phyloP scores from a whole-genome alignment of 208 protist species.

The Trypanosomatidae sp. region DNA sequence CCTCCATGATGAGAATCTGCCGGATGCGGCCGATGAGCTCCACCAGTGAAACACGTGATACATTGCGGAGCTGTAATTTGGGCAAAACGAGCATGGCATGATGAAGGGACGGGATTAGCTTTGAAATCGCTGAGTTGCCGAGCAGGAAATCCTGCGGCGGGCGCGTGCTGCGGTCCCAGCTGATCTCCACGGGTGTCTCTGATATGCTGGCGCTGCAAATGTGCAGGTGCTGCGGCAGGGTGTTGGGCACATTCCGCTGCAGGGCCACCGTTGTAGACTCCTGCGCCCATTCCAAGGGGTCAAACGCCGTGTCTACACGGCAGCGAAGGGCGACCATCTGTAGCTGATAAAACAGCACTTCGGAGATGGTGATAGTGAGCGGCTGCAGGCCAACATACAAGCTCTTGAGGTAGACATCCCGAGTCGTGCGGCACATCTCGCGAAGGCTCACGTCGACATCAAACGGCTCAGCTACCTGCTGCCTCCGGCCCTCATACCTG shows the following conservation, averaged over 20 bases:
- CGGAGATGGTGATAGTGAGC: constrained; percentile 47
- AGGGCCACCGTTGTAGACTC: neutral
- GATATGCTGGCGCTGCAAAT: constrained; percentile 35
- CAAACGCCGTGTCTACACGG: constrained; percentile 8
- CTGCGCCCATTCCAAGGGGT: constrained; percentile 6
- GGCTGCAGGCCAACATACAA: constrained; percentile 43
- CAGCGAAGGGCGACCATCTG: constrained; percentile 30
- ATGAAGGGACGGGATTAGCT: constrained; percentile 58
- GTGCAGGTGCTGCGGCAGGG: constrained; percentile 19
- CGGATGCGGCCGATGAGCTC: constrained; percentile 31
- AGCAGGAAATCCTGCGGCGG: constrained; percentile 59
- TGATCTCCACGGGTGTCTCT: constrained; percentile 39
- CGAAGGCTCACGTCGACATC: constrained; percentile 48
- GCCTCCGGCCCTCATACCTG: constrained; percentile 34
- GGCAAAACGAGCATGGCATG: constrained; percentile 48
- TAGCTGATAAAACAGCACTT: constrained; percentile 60
- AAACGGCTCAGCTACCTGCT: constrained; percentile 38
- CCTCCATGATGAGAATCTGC: constrained; percentile 44
- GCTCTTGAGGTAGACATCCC: constrained; percentile 25
- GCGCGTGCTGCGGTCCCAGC: constrained; percentile 49
- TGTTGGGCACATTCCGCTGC: constrained; percentile 15
- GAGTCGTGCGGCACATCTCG: constrained; percentile 24
- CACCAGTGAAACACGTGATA: constrained; percentile 31
- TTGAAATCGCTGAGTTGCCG: constrained; percentile 37
- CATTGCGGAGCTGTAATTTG: constrained; percentile 36